Base-by-base conservation (phyloP, 305 asterid species). In the Petunia hybrid region DNA sequence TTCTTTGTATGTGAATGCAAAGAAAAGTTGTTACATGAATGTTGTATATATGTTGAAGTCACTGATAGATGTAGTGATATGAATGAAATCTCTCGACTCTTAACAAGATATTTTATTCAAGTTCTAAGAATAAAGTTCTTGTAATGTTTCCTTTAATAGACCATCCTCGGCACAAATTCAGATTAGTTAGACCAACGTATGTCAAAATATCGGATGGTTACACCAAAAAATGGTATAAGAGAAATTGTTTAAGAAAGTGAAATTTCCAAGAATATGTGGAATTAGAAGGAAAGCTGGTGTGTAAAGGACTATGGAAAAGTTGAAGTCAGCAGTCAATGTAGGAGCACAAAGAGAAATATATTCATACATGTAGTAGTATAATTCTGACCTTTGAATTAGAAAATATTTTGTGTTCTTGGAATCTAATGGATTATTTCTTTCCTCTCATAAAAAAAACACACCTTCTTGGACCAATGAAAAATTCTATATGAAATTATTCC, bases 1-100 rank as follows among this genome's bases (percentile, higher is more conserved):
- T 39, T n/a, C 5, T 51, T 35, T 38, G 8, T 80, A 46, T 4
- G 62, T 78, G 83, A 77, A 63, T 75, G 36, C 59, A 51, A 42
- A 9, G 13, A 22, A 12, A 36, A 22, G 38, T 12, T 51, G 48
- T 35, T 4, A 3, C 6, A 35, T 12, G 12, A 74, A 55, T 75
- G 79, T 13, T 22, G 2, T 57, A 53, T 75, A 13, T 75, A 40
- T 57, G 12, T 73, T 74, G 5, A 35, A 59, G 13, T 22, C 31
- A 22, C 31, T 22, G 31, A 0, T 22, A 22, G 31, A 22, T 22
- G 31, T 22, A 22, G 31, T 22, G 1, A 22, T 0, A 22, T 22
- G 31, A 22, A 22, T 22, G 31, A 22, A 0, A 22, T 22, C 31
- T 22, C 31, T 22, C 31, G 31, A 22, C 31, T 22, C 31, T 22